Percentiles rank a stretch among this genome's conserved stretches.
phyloP scores from a whole-genome alignment of 805 yeast species.

The baker's yeast (Saccharomyces cerevisiae) region DNA sequence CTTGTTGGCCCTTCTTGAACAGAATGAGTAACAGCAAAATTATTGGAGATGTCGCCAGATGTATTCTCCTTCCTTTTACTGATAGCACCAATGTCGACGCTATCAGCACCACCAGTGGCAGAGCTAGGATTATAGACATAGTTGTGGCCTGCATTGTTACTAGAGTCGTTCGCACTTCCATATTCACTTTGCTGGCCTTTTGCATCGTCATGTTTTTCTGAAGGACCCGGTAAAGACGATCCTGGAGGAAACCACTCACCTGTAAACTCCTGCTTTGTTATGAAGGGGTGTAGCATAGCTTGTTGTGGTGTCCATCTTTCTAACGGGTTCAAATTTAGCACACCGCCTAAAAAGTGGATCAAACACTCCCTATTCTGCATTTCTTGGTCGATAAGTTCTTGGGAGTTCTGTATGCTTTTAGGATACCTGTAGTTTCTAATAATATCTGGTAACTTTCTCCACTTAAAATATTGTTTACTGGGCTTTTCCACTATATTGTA shows the following conservation, averaged over 20 bases:
- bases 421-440: constrained; percentile 68
- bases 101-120: neutral
- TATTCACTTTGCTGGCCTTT: constrained; percentile 2
- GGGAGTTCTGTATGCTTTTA: constrained; percentile 38
- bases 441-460: constrained; percentile 58
- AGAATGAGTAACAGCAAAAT: constrained; percentile 6
- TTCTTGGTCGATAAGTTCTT: constrained; percentile 53
- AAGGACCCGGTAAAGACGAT: constrained; percentile 10
- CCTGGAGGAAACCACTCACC: constrained; percentile 51
- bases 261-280: constrained; percentile 50
- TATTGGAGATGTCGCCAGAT: constrained; percentile 2
- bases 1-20: constrained; percentile 16
- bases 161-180: neutral
- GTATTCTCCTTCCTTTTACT: neutral
- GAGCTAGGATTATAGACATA: neutral
- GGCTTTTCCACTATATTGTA: constrained; percentile 50
- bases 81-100: neutral
- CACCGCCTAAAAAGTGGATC: constrained; percentile 69
- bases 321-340: constrained; percentile 77
- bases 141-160: neutral
- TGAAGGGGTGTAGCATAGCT: constrained; percentile 85
- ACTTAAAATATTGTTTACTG: constrained; percentile 75
- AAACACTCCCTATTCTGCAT: constrained; percentile 61
- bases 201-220: constrained; percentile 1
- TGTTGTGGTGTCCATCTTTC: constrained; percentile 97